A percentile compares a stretch with the other conserved stretches of the same genome.
phyloP scores from a whole-genome alignment of 208 protist species.

The Crithidia brevicula region DNA sequence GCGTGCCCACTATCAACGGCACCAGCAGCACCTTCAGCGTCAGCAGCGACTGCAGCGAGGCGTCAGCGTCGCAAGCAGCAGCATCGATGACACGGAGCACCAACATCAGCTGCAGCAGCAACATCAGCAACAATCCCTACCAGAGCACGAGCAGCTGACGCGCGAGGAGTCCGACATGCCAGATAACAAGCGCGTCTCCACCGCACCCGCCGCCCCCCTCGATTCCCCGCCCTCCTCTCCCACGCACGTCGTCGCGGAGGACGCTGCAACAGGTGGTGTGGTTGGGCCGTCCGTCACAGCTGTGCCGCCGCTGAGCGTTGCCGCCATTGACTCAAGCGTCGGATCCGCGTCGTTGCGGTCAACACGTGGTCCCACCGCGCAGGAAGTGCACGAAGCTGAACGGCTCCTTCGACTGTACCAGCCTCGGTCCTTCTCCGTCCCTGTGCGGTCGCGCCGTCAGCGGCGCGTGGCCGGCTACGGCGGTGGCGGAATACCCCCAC shows the following conservation, averaged over 20 bases:
- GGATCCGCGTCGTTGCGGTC: slow-evolving; percentile 1
- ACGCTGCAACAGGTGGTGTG: not conserved
- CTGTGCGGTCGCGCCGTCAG: slow-evolving; percentile 25
- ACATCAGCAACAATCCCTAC: not conserved
- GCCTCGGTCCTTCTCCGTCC: slow-evolving; percentile 38
- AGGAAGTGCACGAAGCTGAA: slow-evolving; percentile 22
- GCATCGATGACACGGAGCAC: slow-evolving; percentile 2
- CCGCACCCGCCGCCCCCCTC: not conserved
- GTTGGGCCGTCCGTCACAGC: not conserved
- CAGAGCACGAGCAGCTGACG: not conserved
- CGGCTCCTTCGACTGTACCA: slow-evolving; percentile 37
- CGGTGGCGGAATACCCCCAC: not conserved
- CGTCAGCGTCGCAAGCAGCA: not conserved
- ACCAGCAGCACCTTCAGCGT: slow-evolving; percentile 12
- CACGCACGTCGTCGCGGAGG: not conserved
- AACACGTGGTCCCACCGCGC: slow-evolving; percentile 1
- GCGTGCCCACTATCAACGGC: slow-evolving; percentile 16
- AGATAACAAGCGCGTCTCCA: slow-evolving; percentile 25
- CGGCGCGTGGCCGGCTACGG: slow-evolving; percentile 2
- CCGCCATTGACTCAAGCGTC: slow-evolving; percentile 3
- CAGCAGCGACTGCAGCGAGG: slow-evolving; percentile 11
- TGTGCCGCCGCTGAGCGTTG: slow-evolving; percentile 5
- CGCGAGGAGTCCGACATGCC: slow-evolving; percentile 4
- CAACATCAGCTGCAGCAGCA: slow-evolving; percentile 1
- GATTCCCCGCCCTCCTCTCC: not conserved